Evolutionary conservation across 148 eudicot species (phyloP).

Genomic region (Bassia scoparia): DNA sequence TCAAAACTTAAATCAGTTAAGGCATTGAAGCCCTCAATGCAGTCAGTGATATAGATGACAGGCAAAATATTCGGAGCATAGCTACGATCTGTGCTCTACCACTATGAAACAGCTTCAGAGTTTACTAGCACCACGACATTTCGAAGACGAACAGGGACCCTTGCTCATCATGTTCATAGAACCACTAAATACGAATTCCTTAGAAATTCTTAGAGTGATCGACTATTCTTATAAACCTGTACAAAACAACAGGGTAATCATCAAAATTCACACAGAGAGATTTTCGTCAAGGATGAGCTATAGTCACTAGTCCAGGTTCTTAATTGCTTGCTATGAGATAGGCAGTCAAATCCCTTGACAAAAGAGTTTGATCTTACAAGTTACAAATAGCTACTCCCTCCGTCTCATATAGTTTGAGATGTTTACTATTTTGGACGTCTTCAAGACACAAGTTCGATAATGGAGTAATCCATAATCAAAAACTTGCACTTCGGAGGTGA

Average conservation of each 20-base stretch:
- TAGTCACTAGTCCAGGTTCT: background rate
- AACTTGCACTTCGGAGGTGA: background rate
- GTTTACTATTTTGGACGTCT: too few relatives aligned
- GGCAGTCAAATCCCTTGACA: background rate
- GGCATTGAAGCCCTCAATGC: background rate
- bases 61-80: background rate
- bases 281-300: background rate
- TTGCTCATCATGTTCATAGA: background rate
- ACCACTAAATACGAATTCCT: background rate
- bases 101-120: background rate
- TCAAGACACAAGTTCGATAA: too few relatives aligned
- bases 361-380: background rate
- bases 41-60: too few relatives aligned
- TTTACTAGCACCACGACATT: background rate
- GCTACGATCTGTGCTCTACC: background rate
- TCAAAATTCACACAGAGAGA: too few relatives aligned
- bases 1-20: conserved; percentile 11
- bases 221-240: background rate
- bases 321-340: background rate
- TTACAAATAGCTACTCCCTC: too few relatives aligned
- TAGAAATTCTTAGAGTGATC: background rate
- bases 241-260: background rate
- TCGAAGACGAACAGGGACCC: background rate
- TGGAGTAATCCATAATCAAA: background rate
- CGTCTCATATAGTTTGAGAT: too few relatives aligned